phyloP scores from a whole-genome alignment of 2,329 filamentous ascomycete genomes.

The Colletotrichum sp. region DNA sequence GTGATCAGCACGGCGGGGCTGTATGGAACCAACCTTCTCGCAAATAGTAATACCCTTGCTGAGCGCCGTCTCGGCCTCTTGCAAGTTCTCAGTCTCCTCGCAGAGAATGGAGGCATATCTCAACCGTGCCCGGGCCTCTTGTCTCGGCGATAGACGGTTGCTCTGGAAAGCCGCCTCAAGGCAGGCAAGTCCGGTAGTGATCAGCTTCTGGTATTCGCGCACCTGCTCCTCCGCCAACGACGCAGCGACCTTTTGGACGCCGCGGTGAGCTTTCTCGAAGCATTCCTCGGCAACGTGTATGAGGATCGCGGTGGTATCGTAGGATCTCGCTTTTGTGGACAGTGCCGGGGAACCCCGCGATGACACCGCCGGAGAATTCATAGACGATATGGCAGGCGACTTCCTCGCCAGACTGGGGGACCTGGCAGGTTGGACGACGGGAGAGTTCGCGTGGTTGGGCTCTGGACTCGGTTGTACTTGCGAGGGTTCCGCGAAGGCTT shows the following conservation, averaged over 20 bases:
- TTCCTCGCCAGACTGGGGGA: constrained; percentile 46
- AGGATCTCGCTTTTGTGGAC: constrained; percentile 43
- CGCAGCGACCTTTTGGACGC: constrained; percentile 53
- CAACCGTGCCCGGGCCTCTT: constrained; percentile 72
- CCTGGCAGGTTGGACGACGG: constrained; percentile 34
- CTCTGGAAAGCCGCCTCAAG: constrained; percentile 72
- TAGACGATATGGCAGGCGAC: constrained; percentile 32
- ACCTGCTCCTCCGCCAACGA: constrained; percentile 56
- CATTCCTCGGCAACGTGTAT: constrained; percentile 80
- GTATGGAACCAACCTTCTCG: constrained; percentile 57
- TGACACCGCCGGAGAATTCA: constrained; percentile 25
- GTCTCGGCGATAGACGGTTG: constrained; percentile 63
- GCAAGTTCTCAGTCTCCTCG: constrained; percentile 78
- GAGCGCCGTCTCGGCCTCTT: constrained; percentile 74
- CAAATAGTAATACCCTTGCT: constrained; percentile 74
- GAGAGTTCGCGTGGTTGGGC: constrained; percentile 45
- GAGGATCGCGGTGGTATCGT: constrained; percentile 64
- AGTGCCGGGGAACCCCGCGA: constrained; percentile 40
- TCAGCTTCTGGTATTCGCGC: constrained; percentile 72
- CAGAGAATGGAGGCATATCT: constrained; percentile 74
- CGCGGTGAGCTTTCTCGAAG: constrained; percentile 67
- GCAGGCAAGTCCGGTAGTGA: constrained; percentile 75
- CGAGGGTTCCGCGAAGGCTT: constrained; percentile 3
- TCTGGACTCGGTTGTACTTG: constrained; percentile 37
- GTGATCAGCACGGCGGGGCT: neutral